A percentile compares a stretch with the other conserved stretches of the same genome.
phyloP scores from a whole-genome alignment of 441 rosid genomes.

The Pelargonium citronellum region DNA sequence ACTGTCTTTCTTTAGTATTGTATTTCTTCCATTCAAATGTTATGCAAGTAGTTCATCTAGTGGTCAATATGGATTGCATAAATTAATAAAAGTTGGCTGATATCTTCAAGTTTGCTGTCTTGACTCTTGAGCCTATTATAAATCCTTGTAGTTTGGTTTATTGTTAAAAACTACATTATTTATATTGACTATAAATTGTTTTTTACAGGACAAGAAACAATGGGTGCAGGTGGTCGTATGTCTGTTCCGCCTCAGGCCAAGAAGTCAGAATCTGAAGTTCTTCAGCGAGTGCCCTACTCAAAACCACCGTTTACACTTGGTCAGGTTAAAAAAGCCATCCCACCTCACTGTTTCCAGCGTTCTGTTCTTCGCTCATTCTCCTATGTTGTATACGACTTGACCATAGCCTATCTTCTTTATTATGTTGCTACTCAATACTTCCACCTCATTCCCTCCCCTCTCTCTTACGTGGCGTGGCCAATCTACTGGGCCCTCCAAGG shows the following conservation, averaged over 20 bases:
- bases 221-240: constrained; percentile 28
- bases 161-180: no score
- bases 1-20: no score
- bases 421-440: constrained; percentile 30
- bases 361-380: neutral
- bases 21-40: no score
- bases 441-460: constrained; percentile 21
- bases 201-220: no score
- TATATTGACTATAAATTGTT: no score
- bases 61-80: no score
- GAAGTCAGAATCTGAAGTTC: constrained; percentile 36
- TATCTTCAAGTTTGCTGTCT: no score
- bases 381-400: neutral
- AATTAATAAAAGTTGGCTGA: no score
- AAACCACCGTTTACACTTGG: constrained; percentile 72
- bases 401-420: neutral
- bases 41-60: no score
- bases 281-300: constrained; percentile 54
- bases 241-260: constrained; percentile 29
- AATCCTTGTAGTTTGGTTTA: no score
- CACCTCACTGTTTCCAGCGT: constrained; percentile 44
- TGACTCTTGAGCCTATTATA: no score
- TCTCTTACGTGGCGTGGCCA: constrained; percentile 51
- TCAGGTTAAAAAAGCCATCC: constrained; percentile 76
- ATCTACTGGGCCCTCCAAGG: constrained; percentile 80